A percentile compares a stretch with the other conserved stretches of the same genome.
Conservation (phyloP, 495 filamentous ascomycete genomes). For the Chaetomium fimeti region DNA sequence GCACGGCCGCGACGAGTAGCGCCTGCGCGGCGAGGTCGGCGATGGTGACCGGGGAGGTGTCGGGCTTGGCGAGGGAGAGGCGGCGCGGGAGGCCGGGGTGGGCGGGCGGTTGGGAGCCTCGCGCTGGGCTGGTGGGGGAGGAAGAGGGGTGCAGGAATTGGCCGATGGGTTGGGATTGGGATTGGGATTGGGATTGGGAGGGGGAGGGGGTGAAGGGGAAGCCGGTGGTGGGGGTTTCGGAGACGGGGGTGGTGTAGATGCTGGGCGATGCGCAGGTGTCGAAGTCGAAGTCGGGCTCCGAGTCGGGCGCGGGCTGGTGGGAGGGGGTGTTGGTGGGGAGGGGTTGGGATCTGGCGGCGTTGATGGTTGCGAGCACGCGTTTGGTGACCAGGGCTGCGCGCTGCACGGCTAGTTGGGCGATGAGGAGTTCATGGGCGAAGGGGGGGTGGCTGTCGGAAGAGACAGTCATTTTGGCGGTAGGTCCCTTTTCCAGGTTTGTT, state of each 20-base stretch:
- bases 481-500: too few species aligned
- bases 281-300: neutral
- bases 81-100: slow-evolving; percentile 1
- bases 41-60: slow-evolving; percentile 55
- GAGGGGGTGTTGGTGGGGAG: neutral
- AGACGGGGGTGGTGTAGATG: too few species aligned
- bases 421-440: slow-evolving; percentile 49
- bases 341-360: slow-evolving; percentile 20
- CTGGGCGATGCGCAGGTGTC: neutral
- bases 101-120: neutral
- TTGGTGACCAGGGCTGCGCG: slow-evolving; percentile 55
- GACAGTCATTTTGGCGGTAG: slow-evolving; percentile 16
- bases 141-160: neutral
- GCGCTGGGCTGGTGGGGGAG: neutral
- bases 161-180: neutral
- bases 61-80: slow-evolving; percentile 47
- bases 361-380: slow-evolving; percentile 46
- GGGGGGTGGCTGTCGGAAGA: neutral
- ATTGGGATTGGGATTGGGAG: neutral
- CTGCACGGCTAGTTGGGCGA: slow-evolving; percentile 55
- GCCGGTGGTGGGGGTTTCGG: too few species aligned
- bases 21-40: slow-evolving; percentile 59
- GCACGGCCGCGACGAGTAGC: slow-evolving; percentile 54
- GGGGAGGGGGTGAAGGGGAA: neutral
- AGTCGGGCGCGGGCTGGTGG: neutral